Evolutionary conservation across 257 asterid genomes (phyloP).

Genomic region (Nicotiana sylvestris): DNA sequence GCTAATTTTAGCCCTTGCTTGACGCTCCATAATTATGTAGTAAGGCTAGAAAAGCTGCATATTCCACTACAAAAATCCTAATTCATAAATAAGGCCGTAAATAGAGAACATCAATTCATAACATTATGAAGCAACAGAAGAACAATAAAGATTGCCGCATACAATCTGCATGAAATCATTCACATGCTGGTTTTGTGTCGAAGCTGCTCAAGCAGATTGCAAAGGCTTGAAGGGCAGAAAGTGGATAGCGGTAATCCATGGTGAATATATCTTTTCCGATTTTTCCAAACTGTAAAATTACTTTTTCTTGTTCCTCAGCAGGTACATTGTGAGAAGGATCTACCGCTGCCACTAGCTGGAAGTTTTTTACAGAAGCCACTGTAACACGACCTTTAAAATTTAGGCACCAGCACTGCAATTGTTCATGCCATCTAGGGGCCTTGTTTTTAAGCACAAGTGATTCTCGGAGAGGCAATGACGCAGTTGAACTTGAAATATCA

Average conservation of each 20-base stretch:
- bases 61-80: not conserved
- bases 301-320: conserved; percentile 21
- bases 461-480: conserved; percentile 1
- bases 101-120: not conserved
- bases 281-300: conserved; percentile 30
- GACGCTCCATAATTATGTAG: no score
- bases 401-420: conserved; percentile 31
- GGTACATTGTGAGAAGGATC: conserved; percentile 18
- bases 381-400: conserved; percentile 30
- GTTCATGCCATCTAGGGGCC: conserved; percentile 34
- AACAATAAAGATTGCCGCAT: no score
- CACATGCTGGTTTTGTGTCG: conserved; percentile 31
- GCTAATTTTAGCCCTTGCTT: no score
- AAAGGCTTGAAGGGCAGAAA: conserved; percentile 19
- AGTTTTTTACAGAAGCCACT: conserved; percentile 31
- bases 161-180: conserved; percentile 10
- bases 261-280: conserved; percentile 28
- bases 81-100: not conserved
- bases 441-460: conserved; percentile 21
- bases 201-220: conserved; percentile 28
- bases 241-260: conserved; percentile 22
- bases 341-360: conserved; percentile 26
- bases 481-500: not conserved
- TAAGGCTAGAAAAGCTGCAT: not conserved
- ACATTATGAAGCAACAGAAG: not conserved